A percentile compares a stretch with the other conserved stretches of the same genome.
Conservation (phyloP, 805 yeast species). For the Candida sonorensis region DNA sequence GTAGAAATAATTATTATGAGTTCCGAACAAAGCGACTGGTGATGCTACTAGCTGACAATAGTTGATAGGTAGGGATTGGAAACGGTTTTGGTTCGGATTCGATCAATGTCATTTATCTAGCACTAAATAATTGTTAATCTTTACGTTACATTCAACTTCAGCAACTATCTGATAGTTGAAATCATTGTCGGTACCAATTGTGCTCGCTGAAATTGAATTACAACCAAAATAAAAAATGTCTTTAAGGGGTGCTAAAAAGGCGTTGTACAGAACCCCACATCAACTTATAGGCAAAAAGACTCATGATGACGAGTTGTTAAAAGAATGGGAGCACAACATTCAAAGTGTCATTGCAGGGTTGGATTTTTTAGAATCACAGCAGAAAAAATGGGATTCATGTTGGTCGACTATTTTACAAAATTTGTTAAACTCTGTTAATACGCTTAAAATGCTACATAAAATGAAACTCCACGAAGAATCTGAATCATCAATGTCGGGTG, state of each 20-base stretch:
- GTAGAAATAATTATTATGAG: too few species aligned
- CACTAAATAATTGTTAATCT: too few species aligned
- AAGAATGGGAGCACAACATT: conserved; percentile 39
- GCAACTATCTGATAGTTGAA: too few species aligned
- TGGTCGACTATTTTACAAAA: conserved; percentile 27
- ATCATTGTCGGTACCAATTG: too few species aligned
- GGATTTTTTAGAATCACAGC: conserved; percentile 30
- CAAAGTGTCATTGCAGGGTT: conserved; percentile 36
- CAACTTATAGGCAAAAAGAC: conserved; percentile 28
- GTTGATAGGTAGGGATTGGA: too few species aligned
- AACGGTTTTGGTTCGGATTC: too few species aligned
- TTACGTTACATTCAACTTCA: too few species aligned
- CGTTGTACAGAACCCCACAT: conserved; percentile 30
- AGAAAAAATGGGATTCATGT: conserved; percentile 21
- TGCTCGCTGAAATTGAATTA: neutral
- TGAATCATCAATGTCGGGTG: too few species aligned
- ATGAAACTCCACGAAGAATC: too few species aligned
- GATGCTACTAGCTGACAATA: too few species aligned
- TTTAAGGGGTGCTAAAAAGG: conserved; percentile 29
- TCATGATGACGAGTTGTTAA: conserved; percentile 32
- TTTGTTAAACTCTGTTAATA: conserved; percentile 25
- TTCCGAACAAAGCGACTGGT: too few species aligned
- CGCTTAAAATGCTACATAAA: conserved; percentile 30
- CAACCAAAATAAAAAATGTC: conserved; percentile 20
- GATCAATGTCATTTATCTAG: too few species aligned